Base-by-base conservation (phyloP, 73 alveolate species). In the Effrenium voratum region DNA sequence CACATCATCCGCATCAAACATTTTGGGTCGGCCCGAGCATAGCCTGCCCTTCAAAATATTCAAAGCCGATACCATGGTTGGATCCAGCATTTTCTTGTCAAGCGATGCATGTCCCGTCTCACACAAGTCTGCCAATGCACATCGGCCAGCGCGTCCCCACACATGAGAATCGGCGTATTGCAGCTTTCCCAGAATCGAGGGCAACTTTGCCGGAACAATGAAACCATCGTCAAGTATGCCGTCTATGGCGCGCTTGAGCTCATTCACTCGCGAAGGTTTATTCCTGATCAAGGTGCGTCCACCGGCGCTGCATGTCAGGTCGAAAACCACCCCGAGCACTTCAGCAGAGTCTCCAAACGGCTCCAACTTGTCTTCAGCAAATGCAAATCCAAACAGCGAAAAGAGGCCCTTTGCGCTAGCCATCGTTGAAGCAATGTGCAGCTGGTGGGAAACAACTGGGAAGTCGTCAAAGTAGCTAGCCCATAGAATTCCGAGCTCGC, bases 381-480 rank as follows among this genome's bases (percentile, higher is more conserved):
- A 63, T 4, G 8, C 76, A 63, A 12, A 63, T 26, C 76, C 76
- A 5, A 63, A 22, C 76, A 63, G 28, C 10, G 76, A 63, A 32
- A 63, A 38, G 41, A 63, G 4, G 76, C 76, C 36, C 76, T 63
- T 63, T 32, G 43, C 24, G 19, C 10, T 32, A 66, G 77, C 77
- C 77, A 66, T 66, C 43, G 36, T 30, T 36, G 77, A 66, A 41
- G 77, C n/a, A n/a, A n/a, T n/a, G n/a, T n/a, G n/a, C n/a, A n/a
- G n/a, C n/a, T n/a, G n/a, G n/a, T n/a, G n/a, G n/a, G n/a, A n/a
- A n/a, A n/a, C n/a, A n/a, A 79, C 30, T 0, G 91, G 91, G 52
- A 47, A 84, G 55, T 84, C 60, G 26, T 84, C 80, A 40, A 84
- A 84, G 80, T 84, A 84, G 46, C 32, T 40, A 24, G 57, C 15